Evolutionary conservation across 139 green algal genomes (phyloP), one percentile per base, ranked within the genome.

Genomic region (Chlamydomonas eustigma): DNA sequence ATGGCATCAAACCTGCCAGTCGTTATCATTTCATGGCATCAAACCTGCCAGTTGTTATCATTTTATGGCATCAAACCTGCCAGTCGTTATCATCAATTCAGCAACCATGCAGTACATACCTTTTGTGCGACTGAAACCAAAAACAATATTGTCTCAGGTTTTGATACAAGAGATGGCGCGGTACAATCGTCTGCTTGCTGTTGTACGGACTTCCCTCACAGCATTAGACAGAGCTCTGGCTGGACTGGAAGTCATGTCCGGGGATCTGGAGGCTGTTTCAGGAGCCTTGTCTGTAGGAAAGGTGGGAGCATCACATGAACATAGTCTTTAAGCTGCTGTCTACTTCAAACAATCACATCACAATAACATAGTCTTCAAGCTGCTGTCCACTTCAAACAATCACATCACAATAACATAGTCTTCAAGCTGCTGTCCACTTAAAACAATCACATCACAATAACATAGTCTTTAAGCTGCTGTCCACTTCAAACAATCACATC

Each of bases 171-270:
- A 94, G 71, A 83, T 91, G 58, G 51, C 38, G 34, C 78, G 90
- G 12, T 90, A 87, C 76, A 94, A 94, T 77, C 51, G 74, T n/a
- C 81, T 94, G 72, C 67, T 90, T 32, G 71, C 22, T 0, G 38
- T 85, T 18, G 84, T 93, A 33, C 82, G 87, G 32, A 78, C 22
- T 51, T 84, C 66, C 18, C 78, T 94, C 37, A 34, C 71, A 2
- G 71, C 83, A n/a, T 75, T 94, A 39, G 76, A 77, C 32, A 86
- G 87, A 52, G 90, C 90, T 0, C 65, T 93, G 28, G 84, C 84
- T 71, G 90, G 90, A 0, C 77, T 91, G 63, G 79, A 89, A 50
- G 63, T 92, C n/a, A 82, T 94, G 81, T 84, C 76, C 36, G 39
- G 50, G 3, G 90, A 93, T 30, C 85, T 94, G 50, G 89, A 94